Percentiles rank a stretch among this genome's conserved stretches.
phyloP scores from a whole-genome alignment of 768 basidiomycete species.

The Paxillus involutus region DNA sequence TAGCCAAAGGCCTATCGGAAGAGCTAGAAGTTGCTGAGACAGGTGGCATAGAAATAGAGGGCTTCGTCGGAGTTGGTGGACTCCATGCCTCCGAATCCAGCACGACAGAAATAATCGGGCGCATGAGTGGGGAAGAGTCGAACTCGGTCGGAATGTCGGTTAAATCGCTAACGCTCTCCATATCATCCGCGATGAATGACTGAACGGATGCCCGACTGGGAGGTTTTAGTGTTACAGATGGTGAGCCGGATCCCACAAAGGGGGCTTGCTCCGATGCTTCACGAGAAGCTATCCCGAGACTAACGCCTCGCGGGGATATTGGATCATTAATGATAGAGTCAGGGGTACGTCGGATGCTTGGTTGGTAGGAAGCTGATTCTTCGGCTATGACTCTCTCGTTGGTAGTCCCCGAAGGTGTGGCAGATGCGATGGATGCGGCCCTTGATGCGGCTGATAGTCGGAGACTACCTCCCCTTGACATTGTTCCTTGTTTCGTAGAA shows the following conservation, averaged over 20 bases:
- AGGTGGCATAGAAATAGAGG: not conserved
- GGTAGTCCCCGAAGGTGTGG: not conserved
- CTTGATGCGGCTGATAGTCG: not conserved
- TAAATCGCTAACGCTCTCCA: conserved; percentile 24
- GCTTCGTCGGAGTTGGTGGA: not conserved
- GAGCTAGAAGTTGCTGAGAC: not conserved
- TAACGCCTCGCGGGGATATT: not conserved
- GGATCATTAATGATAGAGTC: not conserved
- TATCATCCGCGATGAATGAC: conserved; percentile 7
- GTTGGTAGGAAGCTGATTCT: not conserved
- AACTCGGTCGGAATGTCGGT: conserved; percentile 29
- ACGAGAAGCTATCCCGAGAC: not conserved
- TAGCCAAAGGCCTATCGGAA: not conserved
- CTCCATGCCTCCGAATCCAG: not conserved
- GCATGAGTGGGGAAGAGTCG: conserved; percentile 10
- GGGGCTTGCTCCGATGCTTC: not conserved
- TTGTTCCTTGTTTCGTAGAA: not conserved
- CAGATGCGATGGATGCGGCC: not conserved
- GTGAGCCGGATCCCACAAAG: not conserved
- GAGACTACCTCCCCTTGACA: not conserved
- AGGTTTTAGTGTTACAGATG: not conserved
- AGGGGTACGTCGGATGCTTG: not conserved
- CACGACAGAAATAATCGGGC: not conserved
- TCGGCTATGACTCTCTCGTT: not conserved
- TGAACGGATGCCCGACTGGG: not conserved